phyloP scores from a whole-genome alignment of 2,329 filamentous ascomycete species.

The Proliferodiscus dingleyae region DNA sequence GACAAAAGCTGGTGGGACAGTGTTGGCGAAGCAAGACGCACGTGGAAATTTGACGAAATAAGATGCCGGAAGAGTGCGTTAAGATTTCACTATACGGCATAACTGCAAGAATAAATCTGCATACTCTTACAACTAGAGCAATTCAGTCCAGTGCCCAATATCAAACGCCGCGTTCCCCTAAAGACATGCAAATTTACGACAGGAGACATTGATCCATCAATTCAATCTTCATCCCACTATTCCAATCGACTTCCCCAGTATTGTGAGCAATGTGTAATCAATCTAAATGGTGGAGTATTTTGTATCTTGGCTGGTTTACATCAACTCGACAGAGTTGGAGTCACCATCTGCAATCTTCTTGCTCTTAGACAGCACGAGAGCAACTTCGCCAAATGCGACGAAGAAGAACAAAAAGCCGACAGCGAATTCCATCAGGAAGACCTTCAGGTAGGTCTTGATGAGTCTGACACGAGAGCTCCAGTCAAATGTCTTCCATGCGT shows the following conservation, averaged over 20 bases:
- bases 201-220: background rate
- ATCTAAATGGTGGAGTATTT: background rate
- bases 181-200: background rate
- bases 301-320: background rate
- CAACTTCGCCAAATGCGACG: constrained; percentile 47
- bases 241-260: background rate
- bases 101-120: no score
- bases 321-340: background rate
- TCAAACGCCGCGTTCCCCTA: background rate
- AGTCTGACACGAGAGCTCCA: constrained; percentile 67
- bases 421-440: constrained; percentile 50
- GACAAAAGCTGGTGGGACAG: no score
- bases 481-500: constrained; percentile 77
- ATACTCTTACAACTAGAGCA: no score
- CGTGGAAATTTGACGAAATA: no score
- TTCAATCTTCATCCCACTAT: background rate
- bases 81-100: no score
- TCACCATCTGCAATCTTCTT: constrained; percentile 8
- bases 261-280: no score
- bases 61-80: no score
- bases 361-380: constrained; percentile 40
- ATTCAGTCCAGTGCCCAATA: background rate
- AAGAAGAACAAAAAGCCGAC: constrained; percentile 43
- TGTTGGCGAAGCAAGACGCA: no score
- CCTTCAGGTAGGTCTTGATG: constrained; percentile 70